phyloP scores from a whole-genome alignment of 352 stramenopile species.

The Phytophthora meadii region DNA sequence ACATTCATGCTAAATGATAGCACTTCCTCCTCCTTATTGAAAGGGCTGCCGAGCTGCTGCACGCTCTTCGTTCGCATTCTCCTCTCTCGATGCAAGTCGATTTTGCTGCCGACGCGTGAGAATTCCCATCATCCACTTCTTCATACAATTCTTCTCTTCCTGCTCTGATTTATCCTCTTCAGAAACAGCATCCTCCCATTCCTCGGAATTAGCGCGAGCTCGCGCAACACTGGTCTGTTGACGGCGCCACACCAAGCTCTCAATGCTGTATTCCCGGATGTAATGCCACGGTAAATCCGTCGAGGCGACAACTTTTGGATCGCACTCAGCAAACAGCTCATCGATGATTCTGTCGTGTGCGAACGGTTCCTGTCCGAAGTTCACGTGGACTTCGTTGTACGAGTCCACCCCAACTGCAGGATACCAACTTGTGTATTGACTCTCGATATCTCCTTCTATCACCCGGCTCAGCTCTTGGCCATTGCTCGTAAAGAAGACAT shows the following conservation, averaged over 20 bases:
- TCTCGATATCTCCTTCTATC: constrained; percentile 49
- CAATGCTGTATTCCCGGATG: constrained; percentile 47
- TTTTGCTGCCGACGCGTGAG: constrained; percentile 44
- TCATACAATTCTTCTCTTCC: constrained; percentile 21
- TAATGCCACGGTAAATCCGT: constrained; percentile 57
- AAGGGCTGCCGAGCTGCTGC: constrained; percentile 8
- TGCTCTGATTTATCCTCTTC: constrained; percentile 13
- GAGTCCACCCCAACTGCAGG: constrained; percentile 87
- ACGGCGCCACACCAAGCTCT: constrained; percentile 35
- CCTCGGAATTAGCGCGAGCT: constrained; percentile 18
- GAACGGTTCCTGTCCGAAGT: constrained; percentile 85
- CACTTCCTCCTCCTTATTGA: constrained; percentile 11
- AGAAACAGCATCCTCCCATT: constrained; percentile 27
- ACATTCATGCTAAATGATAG: constrained; percentile 20
- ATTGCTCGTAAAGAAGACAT: constrained; percentile 80
- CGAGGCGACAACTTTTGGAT: constrained; percentile 29
- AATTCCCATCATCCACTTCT: constrained; percentile 41
- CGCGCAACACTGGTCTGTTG: constrained; percentile 22
- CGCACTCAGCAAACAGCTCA: constrained; percentile 59
- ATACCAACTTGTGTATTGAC: constrained; percentile 61
- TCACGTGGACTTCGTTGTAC: constrained; percentile 76
- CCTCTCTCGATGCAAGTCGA: constrained; percentile 38
- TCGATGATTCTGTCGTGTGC: constrained; percentile 55
- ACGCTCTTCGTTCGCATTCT: constrained; percentile 33
- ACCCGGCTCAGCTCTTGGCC: constrained; percentile 36